Evolutionary conservation across 1,139 yeast genomes (phyloP).

Genomic region (Taiozyma sp.): DNA sequence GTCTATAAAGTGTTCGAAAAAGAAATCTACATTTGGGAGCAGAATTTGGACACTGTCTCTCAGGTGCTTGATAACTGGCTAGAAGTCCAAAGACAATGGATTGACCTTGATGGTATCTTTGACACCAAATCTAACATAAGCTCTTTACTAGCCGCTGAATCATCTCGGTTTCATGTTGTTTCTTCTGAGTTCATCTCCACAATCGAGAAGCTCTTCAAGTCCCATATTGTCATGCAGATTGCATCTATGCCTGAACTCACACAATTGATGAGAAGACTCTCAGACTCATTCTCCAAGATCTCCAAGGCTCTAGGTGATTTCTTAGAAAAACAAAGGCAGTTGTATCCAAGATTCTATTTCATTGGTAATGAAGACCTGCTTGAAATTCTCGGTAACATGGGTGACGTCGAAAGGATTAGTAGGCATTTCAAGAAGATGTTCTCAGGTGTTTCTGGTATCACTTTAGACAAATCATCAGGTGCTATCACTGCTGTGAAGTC

Average conservation of each 20-base stretch:
- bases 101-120: conserved; percentile 79
- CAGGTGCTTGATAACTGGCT: conserved; percentile 67
- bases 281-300: conserved; percentile 54
- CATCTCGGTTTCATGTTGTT: conserved; percentile 60
- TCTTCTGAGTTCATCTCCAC: conserved; percentile 56
- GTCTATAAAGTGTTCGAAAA: conserved; percentile 60
- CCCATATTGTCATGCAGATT: conserved; percentile 54
- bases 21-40: conserved; percentile 52
- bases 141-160: conserved; percentile 64
- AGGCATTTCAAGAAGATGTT: conserved; percentile 72
- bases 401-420: conserved; percentile 45
- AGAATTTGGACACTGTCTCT: conserved; percentile 46
- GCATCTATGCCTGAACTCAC: conserved; percentile 49
- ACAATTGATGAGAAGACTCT: conserved; percentile 42
- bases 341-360: conserved; percentile 81
- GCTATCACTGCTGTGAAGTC: conserved; percentile 50
- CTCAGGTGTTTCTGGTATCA: conserved; percentile 51
- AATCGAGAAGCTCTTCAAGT: conserved; percentile 47
- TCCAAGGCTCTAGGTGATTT: conserved; percentile 71
- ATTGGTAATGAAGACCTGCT: conserved; percentile 88
- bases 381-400: conserved; percentile 71
- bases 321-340: conserved; percentile 72
- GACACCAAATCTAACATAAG: conserved; percentile 54
- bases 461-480: conserved; percentile 34
- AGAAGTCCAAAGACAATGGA: conserved; percentile 88